Base-by-base conservation (phyloP, 2,329 filamentous ascomycete species). In the Diaporthe australafricana region DNA sequence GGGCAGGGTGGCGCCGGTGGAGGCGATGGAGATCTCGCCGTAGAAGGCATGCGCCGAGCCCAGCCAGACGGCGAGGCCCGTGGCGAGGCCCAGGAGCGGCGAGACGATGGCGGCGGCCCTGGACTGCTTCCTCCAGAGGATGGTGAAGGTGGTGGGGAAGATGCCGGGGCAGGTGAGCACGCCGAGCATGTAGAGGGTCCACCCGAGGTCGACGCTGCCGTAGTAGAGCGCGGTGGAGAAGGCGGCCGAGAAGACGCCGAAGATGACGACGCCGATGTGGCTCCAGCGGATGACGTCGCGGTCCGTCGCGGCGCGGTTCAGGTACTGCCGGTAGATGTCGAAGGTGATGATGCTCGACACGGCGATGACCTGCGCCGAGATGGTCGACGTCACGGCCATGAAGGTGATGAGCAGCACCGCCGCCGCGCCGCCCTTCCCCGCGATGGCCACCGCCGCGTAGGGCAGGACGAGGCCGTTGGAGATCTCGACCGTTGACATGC, bases 361-460 rank as follows among this genome's bases (percentile, higher is more conserved):
- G 1, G 87, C 85, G 60, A 88, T 87, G 1, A 88, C 83, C 55
- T 88, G 86, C 0, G 87, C 86, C 0, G 84, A 86, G 2, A 87
- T 81, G 0, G 86, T 88, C 0, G 84, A 87, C 1, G 91, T 93
- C n/a, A 93, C 91, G 2, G 92, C 92, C 92, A 94, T 94, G 83
- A 94, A 94, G 14, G 92, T 89, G 68, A 94, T 86, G 5, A 94
- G 81, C 0, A 93, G 84, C 0, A 92, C 89, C 0, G 90, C 92
- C 1, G 88, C 90, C 0, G 92, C 92, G 57, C 92, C 92, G 11
- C 92, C 92, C 74, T 90, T 91, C 0, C 92, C 92, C 2, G 93
- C 86, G 35, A 94, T 80, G 2, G 92, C 90, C 32, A 92, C 89
- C 0, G 92, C 91, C 2, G 91, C 92, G 72, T 92, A 91, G 0